Evolutionary conservation across 345 rosid species (phyloP), one percentile per base, ranked within the genome.

Genomic region (Hibiscus mutabilis): DNA sequence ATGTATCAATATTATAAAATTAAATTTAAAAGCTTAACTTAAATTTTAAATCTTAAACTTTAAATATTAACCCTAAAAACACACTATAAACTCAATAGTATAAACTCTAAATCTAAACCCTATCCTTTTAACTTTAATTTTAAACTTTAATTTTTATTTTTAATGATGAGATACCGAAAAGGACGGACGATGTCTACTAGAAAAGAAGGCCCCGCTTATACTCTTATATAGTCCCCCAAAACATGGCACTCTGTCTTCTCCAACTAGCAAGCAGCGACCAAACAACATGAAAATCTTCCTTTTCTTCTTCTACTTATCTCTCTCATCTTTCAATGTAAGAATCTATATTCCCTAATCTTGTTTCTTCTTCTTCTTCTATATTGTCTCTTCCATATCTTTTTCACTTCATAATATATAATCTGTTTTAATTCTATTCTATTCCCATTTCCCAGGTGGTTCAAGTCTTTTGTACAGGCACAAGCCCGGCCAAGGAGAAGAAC

Each of bases 401-500:
- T 65, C 44, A 11, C 21, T 18, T 63, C 24, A 62, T 60, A 35
- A 16, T 61, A 52, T 40, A 10, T 49, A 47, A n/a, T 18, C 3
- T 64, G 1, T 5, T 21, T 52, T 29, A 8, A 2, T 62, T 27
- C 24, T 22, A 14, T 70, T 40, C 22, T 56, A 22, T n/a, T n/a
- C n/a, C n/a, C n/a, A n/a, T n/a, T 55, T 35, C 40, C 31, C 65
- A 70, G 63, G 52, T 55, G 33, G 27, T 37, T 72, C 82, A 73
- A 80, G 81, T 79, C 63, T 42, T 57, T 19, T 11, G 33, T 58
- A 70, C 46, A 27, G 72, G 19, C 1, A 58, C 49, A 6, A 35
- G 8, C 40, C 40, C 7, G 49, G 11, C 6, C 3, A 57, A n/a
- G 42, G 76, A 63, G 63, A 86, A 63, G 63, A 86, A 83, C 80